Conservation (phyloP, 148 eudicot genomes). For the Beta vulgaris region DNA sequence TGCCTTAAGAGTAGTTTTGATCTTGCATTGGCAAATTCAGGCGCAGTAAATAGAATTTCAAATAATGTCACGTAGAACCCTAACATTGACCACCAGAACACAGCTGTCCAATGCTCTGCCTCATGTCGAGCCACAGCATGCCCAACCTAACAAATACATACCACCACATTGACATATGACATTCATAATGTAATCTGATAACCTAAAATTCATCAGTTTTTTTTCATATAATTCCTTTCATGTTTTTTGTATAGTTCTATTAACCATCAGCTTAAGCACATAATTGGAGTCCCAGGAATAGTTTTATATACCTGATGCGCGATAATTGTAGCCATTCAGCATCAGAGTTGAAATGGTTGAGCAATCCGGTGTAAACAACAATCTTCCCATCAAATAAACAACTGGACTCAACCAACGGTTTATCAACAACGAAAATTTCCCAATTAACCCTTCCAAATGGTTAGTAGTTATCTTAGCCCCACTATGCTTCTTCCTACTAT, state of each 20-base stretch:
- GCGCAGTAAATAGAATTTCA: too few species aligned
- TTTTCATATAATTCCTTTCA: too few species aligned
- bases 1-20: slow-evolving; percentile 57
- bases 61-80: too few species aligned
- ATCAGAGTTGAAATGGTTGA: slow-evolving; percentile 58
- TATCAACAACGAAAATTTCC: slow-evolving; percentile 77
- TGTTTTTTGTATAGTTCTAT: not conserved
- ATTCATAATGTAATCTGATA: too few species aligned
- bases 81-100: too few species aligned
- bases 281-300: not conserved
- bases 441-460: slow-evolving; percentile 81
- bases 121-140: slow-evolving; percentile 84
- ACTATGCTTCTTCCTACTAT: slow-evolving; percentile 55
- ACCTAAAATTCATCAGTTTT: not conserved
- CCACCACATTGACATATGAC: not conserved
- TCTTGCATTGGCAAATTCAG: slow-evolving; percentile 68
- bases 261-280: not conserved
- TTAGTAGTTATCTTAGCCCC: slow-evolving; percentile 23
- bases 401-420: slow-evolving; percentile 69
- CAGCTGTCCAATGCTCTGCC: slow-evolving; percentile 68
- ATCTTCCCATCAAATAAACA: slow-evolving; percentile 91
- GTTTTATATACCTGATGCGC: slow-evolving; percentile 71
- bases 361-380: slow-evolving; percentile 83
- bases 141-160: slow-evolving; percentile 53
- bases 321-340: slow-evolving; percentile 77